Base-by-base conservation (phyloP, 75 land plant species). In the Cupressus sempervirens region DNA sequence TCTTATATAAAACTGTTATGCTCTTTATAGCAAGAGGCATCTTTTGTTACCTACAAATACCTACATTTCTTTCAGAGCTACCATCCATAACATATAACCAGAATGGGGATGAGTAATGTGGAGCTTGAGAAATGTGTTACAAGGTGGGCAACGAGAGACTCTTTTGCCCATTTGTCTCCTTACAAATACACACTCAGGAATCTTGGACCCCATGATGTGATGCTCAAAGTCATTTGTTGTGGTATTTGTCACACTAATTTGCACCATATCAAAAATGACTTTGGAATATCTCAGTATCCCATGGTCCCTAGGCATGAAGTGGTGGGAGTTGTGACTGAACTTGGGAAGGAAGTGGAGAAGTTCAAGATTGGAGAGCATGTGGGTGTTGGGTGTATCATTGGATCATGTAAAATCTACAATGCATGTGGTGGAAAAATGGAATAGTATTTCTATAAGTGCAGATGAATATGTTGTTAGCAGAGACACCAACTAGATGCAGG, bases 271-370 rank as follows among this genome's bases (percentile, higher is more conserved):
- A 93, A 87, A 56, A 93, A 96, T 82, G 90, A 93, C 52, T 87
- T 90, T 62, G 94, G 96, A 88, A 86, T 84, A 87, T 94, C 98
- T 73, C 86, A 90, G 29, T 96, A 96, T 67, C 98, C 98, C 87
- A 96, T 96, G 98, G 94, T 96, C 76, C 94, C 96, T 11, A 93
- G 94, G 84, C 94, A 96, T 85, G 98, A 96, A 76, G 93, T 96
- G 40, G 97, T 95, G n/a, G 98, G 98, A 23, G 92, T 93, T 76
- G 98, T 96, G 89, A 79, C 86, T 58, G 91, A 93, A 86, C 91
- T 96, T 74, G 98, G 98, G 41, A 81, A 91, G 8, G 80, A 26
- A 3, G 95, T 93, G 86, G 86, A 81, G 82, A 90, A 85, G 67
- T 91, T 92, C 87, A 86, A 50, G 53, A 85, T 79, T 12, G 99